Base-by-base conservation (phyloP, 78 protist genomes). In the Dictyostelium capitatum region DNA sequence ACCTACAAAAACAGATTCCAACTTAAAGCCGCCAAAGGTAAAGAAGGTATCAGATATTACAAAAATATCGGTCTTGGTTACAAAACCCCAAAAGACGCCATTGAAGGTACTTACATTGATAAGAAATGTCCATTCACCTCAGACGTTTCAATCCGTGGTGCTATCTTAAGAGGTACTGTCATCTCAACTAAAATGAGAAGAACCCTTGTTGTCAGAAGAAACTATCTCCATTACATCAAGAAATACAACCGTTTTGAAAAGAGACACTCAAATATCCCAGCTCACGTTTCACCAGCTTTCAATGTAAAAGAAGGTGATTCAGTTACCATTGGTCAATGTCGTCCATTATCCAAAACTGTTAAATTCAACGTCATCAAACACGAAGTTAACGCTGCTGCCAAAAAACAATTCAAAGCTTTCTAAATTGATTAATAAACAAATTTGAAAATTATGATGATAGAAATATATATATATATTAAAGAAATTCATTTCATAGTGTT, bases 61-160 rank as follows among this genome's bases (percentile, higher is more conserved):
- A 96, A 97, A 83, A 87, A 89, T 73, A 97, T 99, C 46, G 99
- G 99, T 72, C 98, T 99, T 5, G 99, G 99, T 83, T 97, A 99
- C 99, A 96, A 93, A 96, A 98, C 99, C 73, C 99, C 99, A 74
- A 28, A 23, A 12, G 97, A 92, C 11, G 99, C 99, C 97, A 91
- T 85, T 70, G 90, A 80, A 28, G 97, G 97, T 47, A 82, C 91
- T 59, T 99, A 98, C 98, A 83, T 99, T 54, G 99, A 99, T 98
- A 98, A 98, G 97, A 99, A 99, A 97, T 99, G 99, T 98, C 99
- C 99, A 47, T 99, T 97, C 97, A 97, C 99, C 91, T 97, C 99
- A 57, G 82, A 96, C 74, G 99, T 99, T 57, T 65, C 97, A 82
- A 99, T 99, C 97, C 99, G 99, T 72, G 99, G 99, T 56, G 97